Base-by-base conservation (phyloP, 139 green algal species). In the Astrephomene gubernaculifera region DNA sequence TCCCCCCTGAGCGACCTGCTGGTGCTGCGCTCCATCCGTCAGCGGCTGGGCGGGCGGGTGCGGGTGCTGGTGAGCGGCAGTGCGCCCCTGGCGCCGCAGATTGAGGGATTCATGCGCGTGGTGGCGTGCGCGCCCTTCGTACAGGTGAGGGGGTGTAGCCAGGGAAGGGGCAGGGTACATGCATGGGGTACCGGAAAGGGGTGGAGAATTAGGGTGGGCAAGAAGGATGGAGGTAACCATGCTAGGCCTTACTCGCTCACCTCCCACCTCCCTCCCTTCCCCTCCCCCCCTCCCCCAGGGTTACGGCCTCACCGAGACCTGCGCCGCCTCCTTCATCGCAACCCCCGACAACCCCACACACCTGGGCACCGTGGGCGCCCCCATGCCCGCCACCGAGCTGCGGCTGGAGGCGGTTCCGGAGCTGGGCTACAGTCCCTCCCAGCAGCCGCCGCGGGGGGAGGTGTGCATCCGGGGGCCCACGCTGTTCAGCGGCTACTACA, bases 251-350 rank as follows among this genome's bases (percentile, higher is more conserved):
- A 17, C 49, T 12, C 49, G 49, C 49, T n/a, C 22, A 65, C 57
- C 57, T 65, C 19, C 17, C 12, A 57, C 57, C 57, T n/a, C 57
- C 63, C 69, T 5, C 57, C 69, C 39, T 21, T 35, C 39, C 29
- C 69, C 69, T 36, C 69, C 69, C 43, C 31, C 63, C 63, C n/a
- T 39, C 54, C 36, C 33, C 24, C 94, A 98, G 94, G 78, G 78
- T 22, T 84, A 84, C 79, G 96, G 96, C 33, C 87, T 98, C 67
- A 98, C 96, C 8, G 96, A 98, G 91, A 97, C 95, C 0, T 98
- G 94, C 72, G 96, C 93, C 22, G 96, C 93, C 12, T 95, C 92
- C 38, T 98, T 94, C 92, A 87, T 97, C 72, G 91, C 92, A n/a
- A 74, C 76, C 54, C 92, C 92, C 27, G 86, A 86, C 82, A 81